Evolutionary conservation across 1,139 yeast species (phyloP).

Genomic region (Candida sojae): DNA sequence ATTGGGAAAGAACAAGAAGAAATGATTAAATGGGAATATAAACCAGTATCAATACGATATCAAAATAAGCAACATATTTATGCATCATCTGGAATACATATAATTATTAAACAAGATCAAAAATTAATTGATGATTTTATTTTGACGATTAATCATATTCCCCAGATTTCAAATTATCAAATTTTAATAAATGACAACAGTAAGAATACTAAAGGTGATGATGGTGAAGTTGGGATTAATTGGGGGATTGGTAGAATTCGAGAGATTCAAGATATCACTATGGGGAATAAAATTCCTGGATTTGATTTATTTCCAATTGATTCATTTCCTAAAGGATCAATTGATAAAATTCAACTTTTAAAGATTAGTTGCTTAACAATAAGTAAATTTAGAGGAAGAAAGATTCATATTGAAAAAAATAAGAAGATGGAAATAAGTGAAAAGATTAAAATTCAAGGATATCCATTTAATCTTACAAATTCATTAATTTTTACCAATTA

Average conservation of each 20-base stretch:
- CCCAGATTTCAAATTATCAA: slow-evolving; percentile 16
- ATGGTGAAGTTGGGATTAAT: slow-evolving; percentile 6
- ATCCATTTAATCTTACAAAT: slow-evolving; percentile 63
- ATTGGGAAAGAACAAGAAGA: no score
- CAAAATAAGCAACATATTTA: slow-evolving; percentile 18
- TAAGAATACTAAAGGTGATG: no score
- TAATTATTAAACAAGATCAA: slow-evolving; percentile 18
- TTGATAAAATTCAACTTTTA: background rate
- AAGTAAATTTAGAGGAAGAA: background rate
- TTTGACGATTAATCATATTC: slow-evolving; percentile 21
- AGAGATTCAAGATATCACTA: slow-evolving; percentile 4
- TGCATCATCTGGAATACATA: slow-evolving; percentile 30
- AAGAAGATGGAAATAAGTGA: slow-evolving; percentile 5
- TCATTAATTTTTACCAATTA: slow-evolving; percentile 56
- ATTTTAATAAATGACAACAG: slow-evolving; percentile 19
- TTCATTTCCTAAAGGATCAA: slow-evolving; percentile 6
- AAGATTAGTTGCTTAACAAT: background rate
- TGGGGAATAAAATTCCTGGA: slow-evolving; percentile 21
- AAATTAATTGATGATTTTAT: slow-evolving; percentile 16
- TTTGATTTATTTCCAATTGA: slow-evolving; percentile 32
- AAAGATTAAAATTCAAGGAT: slow-evolving; percentile 32
- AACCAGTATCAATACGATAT: slow-evolving; percentile 30
- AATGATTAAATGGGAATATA: slow-evolving; percentile 10
- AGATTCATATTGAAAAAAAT: background rate
- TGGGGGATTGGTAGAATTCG: slow-evolving; percentile 4